Percentiles rank a stretch among this genome's conserved stretches.
phyloP scores from a whole-genome alignment of 495 filamentous ascomycete genomes.

The Xylaria bambusicola region DNA sequence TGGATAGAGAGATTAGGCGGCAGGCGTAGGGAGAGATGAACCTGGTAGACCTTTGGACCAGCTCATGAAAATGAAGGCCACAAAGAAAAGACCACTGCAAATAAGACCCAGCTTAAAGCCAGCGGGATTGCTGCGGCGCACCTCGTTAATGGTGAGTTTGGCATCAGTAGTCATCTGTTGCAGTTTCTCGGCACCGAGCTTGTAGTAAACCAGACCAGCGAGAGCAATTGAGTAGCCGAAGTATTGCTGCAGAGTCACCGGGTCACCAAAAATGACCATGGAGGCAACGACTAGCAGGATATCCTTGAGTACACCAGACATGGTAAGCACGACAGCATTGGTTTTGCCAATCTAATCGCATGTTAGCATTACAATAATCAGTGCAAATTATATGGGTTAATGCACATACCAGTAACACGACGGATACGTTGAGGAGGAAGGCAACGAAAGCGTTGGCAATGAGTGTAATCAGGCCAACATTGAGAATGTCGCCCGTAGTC shows the following conservation, averaged over 20 bases:
- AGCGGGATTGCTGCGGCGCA: conserved; percentile 69
- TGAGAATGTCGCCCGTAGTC: conserved; percentile 66
- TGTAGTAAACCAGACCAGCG: conserved; percentile 88
- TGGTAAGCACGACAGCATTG: conserved; percentile 88
- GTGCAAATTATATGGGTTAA: not conserved
- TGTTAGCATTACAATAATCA: conserved; percentile 26
- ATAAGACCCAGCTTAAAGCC: conserved; percentile 73
- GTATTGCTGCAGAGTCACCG: conserved; percentile 76
- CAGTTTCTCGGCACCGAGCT: conserved; percentile 82
- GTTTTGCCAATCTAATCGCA: conserved; percentile 83
- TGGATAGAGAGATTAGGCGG: not conserved
- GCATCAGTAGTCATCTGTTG: conserved; percentile 70
- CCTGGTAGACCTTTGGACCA: conserved; percentile 32
- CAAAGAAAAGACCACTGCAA: conserved; percentile 52
- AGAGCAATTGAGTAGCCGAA: conserved; percentile 92
- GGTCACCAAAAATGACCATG: conserved; percentile 82
- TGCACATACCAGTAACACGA: conserved; percentile 86
- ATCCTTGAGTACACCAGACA: conserved; percentile 96
- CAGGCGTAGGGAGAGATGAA: conserved; percentile 15
- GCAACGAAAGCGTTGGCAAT: conserved; percentile 76
- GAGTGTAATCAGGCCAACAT: conserved; percentile 69
- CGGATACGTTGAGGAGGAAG: conserved; percentile 85
- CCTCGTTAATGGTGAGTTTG: conserved; percentile 75
- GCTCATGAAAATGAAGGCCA: conserved; percentile 64
- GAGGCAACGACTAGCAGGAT: conserved; percentile 86